phyloP scores from a whole-genome alignment of 2,329 filamentous ascomycete species.

The Colletotrichum zoysiae region DNA sequence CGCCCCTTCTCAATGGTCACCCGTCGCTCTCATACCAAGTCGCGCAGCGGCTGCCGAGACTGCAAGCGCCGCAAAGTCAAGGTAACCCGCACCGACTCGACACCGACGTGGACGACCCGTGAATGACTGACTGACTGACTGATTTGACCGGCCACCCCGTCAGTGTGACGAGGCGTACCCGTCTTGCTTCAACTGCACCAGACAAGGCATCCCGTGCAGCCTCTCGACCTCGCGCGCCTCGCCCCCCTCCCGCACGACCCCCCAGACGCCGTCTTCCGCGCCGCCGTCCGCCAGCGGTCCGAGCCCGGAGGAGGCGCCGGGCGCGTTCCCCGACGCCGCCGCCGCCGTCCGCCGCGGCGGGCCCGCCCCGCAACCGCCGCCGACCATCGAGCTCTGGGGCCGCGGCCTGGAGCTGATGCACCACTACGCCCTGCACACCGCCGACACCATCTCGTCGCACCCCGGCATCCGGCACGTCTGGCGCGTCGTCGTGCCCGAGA shows the following conservation, averaged over 20 bases:
- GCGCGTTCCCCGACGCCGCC: slow-evolving; percentile 6
- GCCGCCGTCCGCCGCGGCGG: background rate
- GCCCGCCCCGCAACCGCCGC: background rate
- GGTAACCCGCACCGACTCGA: slow-evolving; percentile 42
- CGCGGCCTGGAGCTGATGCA: slow-evolving; percentile 49
- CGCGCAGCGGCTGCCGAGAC: slow-evolving; percentile 49
- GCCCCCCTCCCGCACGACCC: background rate
- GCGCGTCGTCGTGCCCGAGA: slow-evolving; percentile 45
- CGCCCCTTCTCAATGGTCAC: slow-evolving; percentile 27
- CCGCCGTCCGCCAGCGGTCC: background rate
- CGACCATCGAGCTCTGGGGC: slow-evolving; percentile 31
- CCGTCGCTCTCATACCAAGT: slow-evolving; percentile 51
- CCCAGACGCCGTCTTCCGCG: background rate
- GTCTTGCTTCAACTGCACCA: slow-evolving; percentile 49
- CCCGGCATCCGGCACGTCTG: slow-evolving; percentile 47
- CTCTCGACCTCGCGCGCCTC: slow-evolving; percentile 32
- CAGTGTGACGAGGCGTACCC: slow-evolving; percentile 48
- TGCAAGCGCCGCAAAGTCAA: slow-evolving; percentile 52
- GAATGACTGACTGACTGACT: too few species aligned
- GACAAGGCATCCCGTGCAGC: slow-evolving; percentile 48
- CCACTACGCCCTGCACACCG: slow-evolving; percentile 48
- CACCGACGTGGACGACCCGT: too few species aligned
- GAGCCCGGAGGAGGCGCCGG: too few species aligned
- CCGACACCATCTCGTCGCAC: slow-evolving; percentile 43
- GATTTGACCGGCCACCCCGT: background rate